phyloP scores from a whole-genome alignment of 2,329 filamentous ascomycete genomes.

The Lecanicillium sp. region DNA sequence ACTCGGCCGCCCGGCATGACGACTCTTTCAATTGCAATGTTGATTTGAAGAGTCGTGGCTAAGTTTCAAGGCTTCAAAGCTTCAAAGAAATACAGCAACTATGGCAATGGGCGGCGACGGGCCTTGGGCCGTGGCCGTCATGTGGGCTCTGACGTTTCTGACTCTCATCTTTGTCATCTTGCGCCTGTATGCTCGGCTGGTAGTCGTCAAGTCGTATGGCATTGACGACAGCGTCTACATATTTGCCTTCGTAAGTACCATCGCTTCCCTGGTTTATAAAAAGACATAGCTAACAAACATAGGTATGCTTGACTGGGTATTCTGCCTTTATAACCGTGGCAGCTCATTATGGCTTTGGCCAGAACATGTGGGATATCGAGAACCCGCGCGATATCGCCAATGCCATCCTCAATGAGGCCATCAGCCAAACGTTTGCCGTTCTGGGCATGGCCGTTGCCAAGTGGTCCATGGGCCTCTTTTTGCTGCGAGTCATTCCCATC shows the following conservation, averaged over 20 bases:
- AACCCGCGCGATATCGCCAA: constrained; percentile 7
- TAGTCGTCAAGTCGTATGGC: no score
- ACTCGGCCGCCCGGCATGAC: no score
- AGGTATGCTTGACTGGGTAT: constrained; percentile 6
- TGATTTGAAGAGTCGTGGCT: no score
- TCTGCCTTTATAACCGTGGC: constrained; percentile 24
- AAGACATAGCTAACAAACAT: not conserved
- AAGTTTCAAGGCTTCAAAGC: no score
- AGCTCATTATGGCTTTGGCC: constrained; percentile 25
- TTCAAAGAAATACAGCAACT: no score
- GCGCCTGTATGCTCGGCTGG: no score
- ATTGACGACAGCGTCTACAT: constrained; percentile 28
- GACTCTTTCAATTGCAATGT: no score
- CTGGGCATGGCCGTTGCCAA: constrained; percentile 27
- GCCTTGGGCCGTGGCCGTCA: no score
- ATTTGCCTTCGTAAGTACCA: constrained; percentile 19
- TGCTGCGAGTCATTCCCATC: constrained; percentile 22
- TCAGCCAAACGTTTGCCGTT: constrained; percentile 24
- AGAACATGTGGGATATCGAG: constrained; percentile 13
- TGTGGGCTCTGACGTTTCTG: no score
- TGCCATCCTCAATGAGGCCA: constrained; percentile 18
- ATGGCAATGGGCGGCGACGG: no score
- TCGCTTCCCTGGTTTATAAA: constrained; percentile 14
- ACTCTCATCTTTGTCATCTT: no score
- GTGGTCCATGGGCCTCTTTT: constrained; percentile 25